A percentile compares a stretch with the other conserved stretches of the same genome.
These are phyloP conservation scores for Lophiostoma macrostomum DNA, from an alignment of 495 filamentous ascomycete genomes.

Conservation along the genomic window DNA sequence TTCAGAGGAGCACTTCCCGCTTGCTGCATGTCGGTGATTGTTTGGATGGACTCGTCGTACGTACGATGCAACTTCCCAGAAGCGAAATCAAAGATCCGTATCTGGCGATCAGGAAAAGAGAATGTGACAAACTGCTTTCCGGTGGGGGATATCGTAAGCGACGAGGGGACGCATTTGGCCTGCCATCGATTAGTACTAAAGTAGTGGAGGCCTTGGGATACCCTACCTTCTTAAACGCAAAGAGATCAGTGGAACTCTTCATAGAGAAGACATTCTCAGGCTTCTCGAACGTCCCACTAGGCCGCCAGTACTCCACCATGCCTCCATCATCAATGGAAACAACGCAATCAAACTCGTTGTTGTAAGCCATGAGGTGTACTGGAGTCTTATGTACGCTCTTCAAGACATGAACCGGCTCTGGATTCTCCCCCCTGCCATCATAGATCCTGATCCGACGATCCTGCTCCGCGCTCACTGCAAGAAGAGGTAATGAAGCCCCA, in stretches of 20 bases:
- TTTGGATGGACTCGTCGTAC: conserved; percentile 88
- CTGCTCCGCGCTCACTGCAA: conserved; percentile 83
- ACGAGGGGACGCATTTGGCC: conserved; percentile 78
- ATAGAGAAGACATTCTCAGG: conserved; percentile 86
- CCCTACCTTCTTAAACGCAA: conserved; percentile 79
- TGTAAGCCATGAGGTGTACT: conserved; percentile 82
- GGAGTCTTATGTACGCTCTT: conserved; percentile 71
- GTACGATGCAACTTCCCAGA: conserved; percentile 83
- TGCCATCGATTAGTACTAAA: conserved; percentile 35
- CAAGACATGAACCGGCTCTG: conserved; percentile 69
- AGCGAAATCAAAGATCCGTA: conserved; percentile 89
- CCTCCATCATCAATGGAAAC: conserved; percentile 84
- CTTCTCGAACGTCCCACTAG: conserved; percentile 77
- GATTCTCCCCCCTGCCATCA: conserved; percentile 81
- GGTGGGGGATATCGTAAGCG: conserved; percentile 82
- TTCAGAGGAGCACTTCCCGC: conserved; percentile 75
- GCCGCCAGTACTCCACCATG: conserved; percentile 96
- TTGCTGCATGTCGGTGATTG: conserved; percentile 90
- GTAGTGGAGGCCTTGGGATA: background rate
- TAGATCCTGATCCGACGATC: conserved; percentile 73
- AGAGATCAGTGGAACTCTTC: conserved; percentile 89
- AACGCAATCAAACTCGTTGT: conserved; percentile 83
- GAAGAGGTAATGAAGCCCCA: conserved; percentile 78
- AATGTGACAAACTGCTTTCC: conserved; percentile 82
- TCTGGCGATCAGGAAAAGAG: conserved; percentile 88